phyloP scores from a whole-genome alignment of 106 monocot species.

The Apostasia shenzhenica region DNA sequence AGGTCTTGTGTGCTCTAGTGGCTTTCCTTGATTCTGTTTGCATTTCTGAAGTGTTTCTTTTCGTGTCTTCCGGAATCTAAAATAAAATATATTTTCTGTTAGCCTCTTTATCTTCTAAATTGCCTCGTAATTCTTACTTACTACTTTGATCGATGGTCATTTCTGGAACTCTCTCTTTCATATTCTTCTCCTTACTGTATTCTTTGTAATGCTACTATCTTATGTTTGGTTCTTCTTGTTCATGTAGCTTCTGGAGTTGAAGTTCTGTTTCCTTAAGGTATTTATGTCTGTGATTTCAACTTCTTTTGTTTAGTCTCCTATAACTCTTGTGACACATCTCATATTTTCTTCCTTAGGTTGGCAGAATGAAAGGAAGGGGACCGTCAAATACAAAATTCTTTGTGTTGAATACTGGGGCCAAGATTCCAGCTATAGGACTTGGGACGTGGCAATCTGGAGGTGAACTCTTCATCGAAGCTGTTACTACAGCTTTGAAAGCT shows the following conservation, averaged over 20 bases:
- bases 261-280: too few relatives aligned
- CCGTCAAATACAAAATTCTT: constrained; percentile 24
- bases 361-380: constrained; percentile 44
- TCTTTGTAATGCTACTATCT: not conserved
- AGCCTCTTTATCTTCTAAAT: too few relatives aligned
- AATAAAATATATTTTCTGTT: too few relatives aligned
- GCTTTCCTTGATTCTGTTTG: too few relatives aligned
- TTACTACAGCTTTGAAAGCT: constrained; percentile 41
- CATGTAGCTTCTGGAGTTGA: too few relatives aligned
- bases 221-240: not conserved
- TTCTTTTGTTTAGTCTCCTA: not conserved
- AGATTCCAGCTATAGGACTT: constrained; percentile 77
- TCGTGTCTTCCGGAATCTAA: too few relatives aligned
- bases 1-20: too few relatives aligned
- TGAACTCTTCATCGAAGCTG: constrained; percentile 64
- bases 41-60: too few relatives aligned
- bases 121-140: too few relatives aligned
- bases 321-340: not conserved
- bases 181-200: not conserved
- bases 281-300: not conserved
- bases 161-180: not conserved
- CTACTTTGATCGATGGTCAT: too few relatives aligned
- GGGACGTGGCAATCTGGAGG: constrained; percentile 85
- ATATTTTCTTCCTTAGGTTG: constrained; percentile 10
- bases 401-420: constrained; percentile 66